A percentile compares a stretch with the other conserved stretches of the same genome.
phyloP scores from a whole-genome alignment of 352 stramenopile genomes.

The Phytophthora syringae region DNA sequence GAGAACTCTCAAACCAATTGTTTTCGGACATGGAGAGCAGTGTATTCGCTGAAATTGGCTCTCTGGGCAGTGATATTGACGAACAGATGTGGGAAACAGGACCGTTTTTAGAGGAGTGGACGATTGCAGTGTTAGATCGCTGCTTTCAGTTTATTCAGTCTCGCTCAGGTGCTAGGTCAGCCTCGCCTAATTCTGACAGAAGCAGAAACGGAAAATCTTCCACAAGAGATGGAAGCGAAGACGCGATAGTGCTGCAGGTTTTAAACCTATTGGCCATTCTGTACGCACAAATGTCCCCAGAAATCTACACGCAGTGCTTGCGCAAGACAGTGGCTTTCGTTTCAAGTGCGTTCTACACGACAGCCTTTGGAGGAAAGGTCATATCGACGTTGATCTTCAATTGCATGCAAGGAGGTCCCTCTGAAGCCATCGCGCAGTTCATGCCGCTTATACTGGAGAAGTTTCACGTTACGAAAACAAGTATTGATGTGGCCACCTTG shows the following conservation, averaged over 20 bases:
- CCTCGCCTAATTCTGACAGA: slow-evolving; percentile 22
- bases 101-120: slow-evolving; percentile 69
- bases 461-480: slow-evolving; percentile 44
- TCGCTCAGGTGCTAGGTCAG: slow-evolving; percentile 46
- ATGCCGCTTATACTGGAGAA: slow-evolving; percentile 57
- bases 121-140: slow-evolving; percentile 62
- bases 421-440: slow-evolving; percentile 48
- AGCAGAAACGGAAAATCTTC: slow-evolving; percentile 25
- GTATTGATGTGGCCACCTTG: slow-evolving; percentile 38
- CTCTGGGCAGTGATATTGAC: slow-evolving; percentile 43
- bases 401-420: slow-evolving; percentile 52
- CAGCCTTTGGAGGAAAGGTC: slow-evolving; percentile 65
- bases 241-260: slow-evolving; percentile 61
- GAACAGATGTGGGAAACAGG: slow-evolving; percentile 68
- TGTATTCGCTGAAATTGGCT: slow-evolving; percentile 47
- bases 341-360: slow-evolving; percentile 66
- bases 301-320: slow-evolving; percentile 60
- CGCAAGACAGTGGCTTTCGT: slow-evolving; percentile 65
- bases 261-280: slow-evolving; percentile 68
- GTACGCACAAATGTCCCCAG: slow-evolving; percentile 68
- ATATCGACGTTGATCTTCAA: slow-evolving; percentile 59
- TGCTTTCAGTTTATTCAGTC: slow-evolving; percentile 74
- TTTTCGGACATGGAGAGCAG: slow-evolving; percentile 54
- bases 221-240: slow-evolving; percentile 41
- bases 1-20: slow-evolving; percentile 34